Evolutionary conservation across 306 rosid species (phyloP).

Genomic region (Calophaca sinica): DNA sequence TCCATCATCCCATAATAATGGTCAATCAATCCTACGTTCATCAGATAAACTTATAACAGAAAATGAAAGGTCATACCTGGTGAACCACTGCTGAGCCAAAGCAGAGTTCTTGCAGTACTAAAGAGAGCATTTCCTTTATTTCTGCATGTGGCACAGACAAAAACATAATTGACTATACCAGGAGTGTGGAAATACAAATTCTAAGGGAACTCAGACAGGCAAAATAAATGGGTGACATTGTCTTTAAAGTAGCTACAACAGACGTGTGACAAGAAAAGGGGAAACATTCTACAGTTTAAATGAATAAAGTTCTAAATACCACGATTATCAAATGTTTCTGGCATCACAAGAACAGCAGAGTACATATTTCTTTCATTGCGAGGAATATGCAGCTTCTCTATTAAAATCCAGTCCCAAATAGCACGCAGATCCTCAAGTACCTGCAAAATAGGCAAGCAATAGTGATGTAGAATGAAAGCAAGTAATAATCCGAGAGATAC

Average conservation of each 20-base stretch:
- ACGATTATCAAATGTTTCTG: conserved; percentile 91
- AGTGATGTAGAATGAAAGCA: conserved; percentile 33
- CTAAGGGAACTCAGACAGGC: conserved; percentile 1
- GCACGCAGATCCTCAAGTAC: conserved; percentile 82
- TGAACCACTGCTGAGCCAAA: conserved; percentile 96
- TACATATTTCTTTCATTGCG: conserved; percentile 77
- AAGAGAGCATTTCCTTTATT: conserved; percentile 79
- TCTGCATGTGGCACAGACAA: conserved; percentile 61
- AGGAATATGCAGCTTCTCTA: conserved; percentile 80
- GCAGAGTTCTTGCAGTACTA: conserved; percentile 75
- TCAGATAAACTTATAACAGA: conserved; percentile 16
- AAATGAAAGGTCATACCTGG: conserved; percentile 66
- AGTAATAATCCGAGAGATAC: conserved; percentile 30
- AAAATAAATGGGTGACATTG: conserved; percentile 36
- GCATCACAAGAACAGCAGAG: conserved; percentile 83
- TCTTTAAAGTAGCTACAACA: conserved; percentile 27
- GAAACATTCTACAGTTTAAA: conserved; percentile 34
- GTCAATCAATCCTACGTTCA: conserved; percentile 9
- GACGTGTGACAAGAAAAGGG: conserved; percentile 7
- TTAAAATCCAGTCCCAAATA: conserved; percentile 96
- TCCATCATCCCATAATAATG: conserved; percentile 15
- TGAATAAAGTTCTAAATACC: conserved; percentile 59
- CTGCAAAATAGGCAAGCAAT: conserved; percentile 55
- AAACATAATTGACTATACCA: conserved; percentile 45
- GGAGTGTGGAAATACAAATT: conserved; percentile 21